Evolutionary conservation across 176 grass and related monocot genomes (phyloP).

Genomic region (Lolium multiflorum): DNA sequence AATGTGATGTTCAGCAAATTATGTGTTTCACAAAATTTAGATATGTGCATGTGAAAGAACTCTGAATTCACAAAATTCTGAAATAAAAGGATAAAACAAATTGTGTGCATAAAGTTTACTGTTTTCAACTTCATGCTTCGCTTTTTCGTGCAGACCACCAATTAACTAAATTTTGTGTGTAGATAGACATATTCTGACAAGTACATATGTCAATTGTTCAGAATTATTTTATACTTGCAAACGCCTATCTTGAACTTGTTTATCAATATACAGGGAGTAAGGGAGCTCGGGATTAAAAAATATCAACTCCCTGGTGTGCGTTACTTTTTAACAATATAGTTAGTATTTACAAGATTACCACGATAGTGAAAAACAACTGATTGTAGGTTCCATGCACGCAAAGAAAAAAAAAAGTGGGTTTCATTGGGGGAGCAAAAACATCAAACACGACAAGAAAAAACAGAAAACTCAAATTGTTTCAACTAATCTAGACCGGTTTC

Average conservation of each 20-base stretch:
- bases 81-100: background rate
- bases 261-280: background rate
- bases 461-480: background rate
- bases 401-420: background rate
- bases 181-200: background rate
- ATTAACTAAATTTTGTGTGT: background rate
- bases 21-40: background rate
- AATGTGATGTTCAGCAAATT: slow-evolving; percentile 10
- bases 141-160: background rate
- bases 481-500: background rate
- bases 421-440: background rate
- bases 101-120: background rate
- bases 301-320: background rate
- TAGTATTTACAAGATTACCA: background rate
- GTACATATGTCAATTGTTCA: background rate
- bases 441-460: slow-evolving; percentile 21
- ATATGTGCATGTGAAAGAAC: background rate
- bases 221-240: background rate
- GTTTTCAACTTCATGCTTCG: background rate
- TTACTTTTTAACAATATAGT: background rate
- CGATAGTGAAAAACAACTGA: background rate
- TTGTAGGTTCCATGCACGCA: background rate
- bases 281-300: background rate
- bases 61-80: background rate
- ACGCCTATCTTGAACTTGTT: background rate